These are phyloP conservation scores for Rhizodiscina lignyota DNA, from an alignment of 495 filamentous ascomycete genomes.

Conservation along the genomic window DNA sequence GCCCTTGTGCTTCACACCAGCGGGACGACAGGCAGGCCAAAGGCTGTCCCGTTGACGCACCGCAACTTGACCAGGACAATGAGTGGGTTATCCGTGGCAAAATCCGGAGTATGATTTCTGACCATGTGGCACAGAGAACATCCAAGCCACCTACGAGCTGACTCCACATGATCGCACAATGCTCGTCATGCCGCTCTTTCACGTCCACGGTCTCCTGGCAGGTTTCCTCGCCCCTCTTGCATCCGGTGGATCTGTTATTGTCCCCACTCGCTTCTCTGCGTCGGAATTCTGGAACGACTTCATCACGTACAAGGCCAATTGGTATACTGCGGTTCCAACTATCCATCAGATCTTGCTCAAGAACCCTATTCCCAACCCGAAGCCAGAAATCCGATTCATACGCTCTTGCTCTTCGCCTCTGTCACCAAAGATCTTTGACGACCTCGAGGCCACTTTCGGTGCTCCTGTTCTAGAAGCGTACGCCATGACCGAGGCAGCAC, in stretches of 20 bases:
- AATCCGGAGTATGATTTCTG: slow-evolving; percentile 3
- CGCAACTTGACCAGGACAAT: background rate
- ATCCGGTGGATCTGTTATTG: slow-evolving; percentile 56
- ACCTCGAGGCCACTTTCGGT: slow-evolving; percentile 50
- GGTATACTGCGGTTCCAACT: slow-evolving; percentile 79
- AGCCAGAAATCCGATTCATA: slow-evolving; percentile 68
- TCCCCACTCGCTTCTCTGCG: slow-evolving; percentile 64
- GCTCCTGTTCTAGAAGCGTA: slow-evolving; percentile 79
- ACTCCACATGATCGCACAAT: slow-evolving; percentile 53
- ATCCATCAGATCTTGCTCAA: slow-evolving; percentile 80
- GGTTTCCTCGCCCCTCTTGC: slow-evolving; percentile 58
- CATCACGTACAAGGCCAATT: slow-evolving; percentile 50
- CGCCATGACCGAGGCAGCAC: slow-evolving; percentile 81
- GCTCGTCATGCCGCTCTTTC: slow-evolving; percentile 85
- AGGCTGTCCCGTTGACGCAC: slow-evolving; percentile 36
- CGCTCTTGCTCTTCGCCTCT: slow-evolving; percentile 71
- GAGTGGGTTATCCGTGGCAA: background rate
- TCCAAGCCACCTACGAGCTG: slow-evolving; percentile 55
- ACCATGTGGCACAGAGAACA: slow-evolving; percentile 35
- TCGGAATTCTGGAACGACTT: slow-evolving; percentile 70
- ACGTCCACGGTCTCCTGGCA: slow-evolving; percentile 72
- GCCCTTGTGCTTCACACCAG: slow-evolving; percentile 56
- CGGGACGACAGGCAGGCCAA: slow-evolving; percentile 69
- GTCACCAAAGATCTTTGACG: slow-evolving; percentile 58
- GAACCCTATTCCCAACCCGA: slow-evolving; percentile 40